Base-by-base conservation (phyloP, 164 flowering plant species). In the Umbellularia californica region DNA sequence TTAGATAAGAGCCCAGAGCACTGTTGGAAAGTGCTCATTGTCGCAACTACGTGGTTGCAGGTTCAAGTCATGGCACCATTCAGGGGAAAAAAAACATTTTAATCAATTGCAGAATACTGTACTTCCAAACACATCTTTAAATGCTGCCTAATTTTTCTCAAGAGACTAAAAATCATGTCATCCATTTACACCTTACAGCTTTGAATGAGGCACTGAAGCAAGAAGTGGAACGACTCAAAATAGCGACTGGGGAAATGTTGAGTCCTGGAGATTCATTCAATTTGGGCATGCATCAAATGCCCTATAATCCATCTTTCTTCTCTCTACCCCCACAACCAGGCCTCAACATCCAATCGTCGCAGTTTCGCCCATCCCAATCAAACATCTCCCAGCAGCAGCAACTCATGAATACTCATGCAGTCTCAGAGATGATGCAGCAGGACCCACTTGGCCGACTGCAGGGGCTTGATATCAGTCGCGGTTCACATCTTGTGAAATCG, bases 391-490 rank as follows among this genome's bases (percentile, higher is more conserved):
- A 64, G 70, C 88, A 81, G 70, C 83, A 85, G 24, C 28, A 81
- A 76, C 76, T 77, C 68, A 71, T 83, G n/a, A 84, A 85, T 15
- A 72, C 86, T 19, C 81, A 79, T 58, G 75, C 86, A 33, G 68
- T 87, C 65, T 77, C 97, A 12, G 92, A 90, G 15, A 76, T 85
- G 84, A 65, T 85, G 82, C 92, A 86, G 75, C 92, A 87, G 64
- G 97, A 95, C 74, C 85, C 91, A 50, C 88, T 95, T 65, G 92
- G 97, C 35, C 87, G 90, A 70, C 80, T 93, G 68, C 94, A 90
- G 79, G 97, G 97, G 75, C 95, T 93, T 63, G 97, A 95, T 72
- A 93, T 92, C 70, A 78, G 87, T 83, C 82, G 92, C 71, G 84
- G 83, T 58, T 71, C 92, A 50, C 86, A 82, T 77, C 76, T 85